Percentiles rank a stretch among this genome's conserved stretches.
These are phyloP conservation scores for Cutaneotrichosporon daszewskae DNA, from an alignment of 1,284 basidiomycete species.

Conservation along the genomic window DNA sequence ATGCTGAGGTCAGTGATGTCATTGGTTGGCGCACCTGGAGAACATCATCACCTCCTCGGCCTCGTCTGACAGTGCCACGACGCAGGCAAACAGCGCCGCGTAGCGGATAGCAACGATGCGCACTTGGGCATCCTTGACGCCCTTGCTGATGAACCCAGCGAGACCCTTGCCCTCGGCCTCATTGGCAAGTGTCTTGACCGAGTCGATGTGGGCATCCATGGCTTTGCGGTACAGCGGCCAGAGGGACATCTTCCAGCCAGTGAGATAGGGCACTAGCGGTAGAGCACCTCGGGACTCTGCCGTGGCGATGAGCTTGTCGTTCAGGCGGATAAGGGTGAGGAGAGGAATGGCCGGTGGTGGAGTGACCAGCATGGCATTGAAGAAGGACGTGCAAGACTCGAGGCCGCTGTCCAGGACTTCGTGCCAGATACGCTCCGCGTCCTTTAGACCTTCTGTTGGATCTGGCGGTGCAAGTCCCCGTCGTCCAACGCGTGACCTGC, in stretches of 20 bases:
- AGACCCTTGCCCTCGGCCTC: conserved; percentile 52
- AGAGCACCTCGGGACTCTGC: conserved; percentile 67
- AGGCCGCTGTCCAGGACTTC: conserved; percentile 82
- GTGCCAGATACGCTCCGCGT: conserved; percentile 64
- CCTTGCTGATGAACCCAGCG: conserved; percentile 53
- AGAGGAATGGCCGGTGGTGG: conserved; percentile 66
- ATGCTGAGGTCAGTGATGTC: conserved; percentile 53
- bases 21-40: conserved; percentile 58
- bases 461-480: conserved; percentile 36
- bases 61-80: conserved; percentile 70
- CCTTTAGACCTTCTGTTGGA: conserved; percentile 45
- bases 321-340: conserved; percentile 80
- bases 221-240: conserved; percentile 87
- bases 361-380: conserved; percentile 36
- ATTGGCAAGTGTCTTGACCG: conserved; percentile 72
- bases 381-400: conserved; percentile 61
- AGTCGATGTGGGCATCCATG: conserved; percentile 76
- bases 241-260: conserved; percentile 70
- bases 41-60: conserved; percentile 92
- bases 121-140: conserved; percentile 64
- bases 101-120: conserved; percentile 61
- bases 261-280: conserved; percentile 72
- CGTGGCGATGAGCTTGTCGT: conserved; percentile 67
- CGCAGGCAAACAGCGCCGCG: conserved; percentile 67
- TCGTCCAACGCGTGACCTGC: conserved; percentile 10